Percentiles rank a stretch among this genome's conserved stretches.
These are phyloP conservation scores for Mycena rosella DNA, from an alignment of 768 basidiomycete species.

Conservation along the genomic window DNA sequence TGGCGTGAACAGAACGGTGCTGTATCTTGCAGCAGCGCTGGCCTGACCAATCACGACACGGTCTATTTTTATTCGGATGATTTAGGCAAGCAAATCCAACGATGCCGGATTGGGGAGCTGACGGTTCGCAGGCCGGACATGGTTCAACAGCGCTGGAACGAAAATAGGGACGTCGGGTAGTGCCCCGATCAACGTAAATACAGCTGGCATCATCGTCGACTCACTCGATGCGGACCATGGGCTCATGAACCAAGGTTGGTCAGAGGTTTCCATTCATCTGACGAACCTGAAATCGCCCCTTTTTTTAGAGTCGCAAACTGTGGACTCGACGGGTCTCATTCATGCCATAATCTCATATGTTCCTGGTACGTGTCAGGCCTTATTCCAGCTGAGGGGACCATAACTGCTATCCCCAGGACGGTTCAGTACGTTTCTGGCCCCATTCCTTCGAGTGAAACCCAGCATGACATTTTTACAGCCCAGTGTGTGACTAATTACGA, in stretches of 20 bases:
- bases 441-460: not conserved
- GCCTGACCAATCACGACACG: constrained; percentile 64
- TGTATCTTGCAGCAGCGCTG: constrained; percentile 57
- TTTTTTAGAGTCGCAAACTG: constrained; percentile 56
- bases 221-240: constrained; percentile 61
- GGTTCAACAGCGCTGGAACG: constrained; percentile 58
- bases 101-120: not conserved
- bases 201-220: constrained; percentile 58
- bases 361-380: constrained; percentile 47
- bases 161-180: constrained; percentile 56
- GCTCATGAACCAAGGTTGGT: constrained; percentile 58
- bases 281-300: not conserved
- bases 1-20: constrained; percentile 61
- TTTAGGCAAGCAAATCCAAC: constrained; percentile 45
- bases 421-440: constrained; percentile 42
- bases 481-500: constrained; percentile 61
- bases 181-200: constrained; percentile 57
- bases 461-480: constrained; percentile 5
- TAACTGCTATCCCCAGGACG: constrained; percentile 47
- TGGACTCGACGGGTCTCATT: constrained; percentile 59
- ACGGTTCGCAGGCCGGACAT: constrained; percentile 52
- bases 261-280: not conserved
- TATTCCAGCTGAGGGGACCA: not conserved
- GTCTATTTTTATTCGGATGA: constrained; percentile 62
- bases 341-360: constrained; percentile 64